These are phyloP conservation scores for Microdochium trichocladiopsis DNA, from an alignment of 2,329 filamentous ascomycete species.

Conservation along the genomic window DNA sequence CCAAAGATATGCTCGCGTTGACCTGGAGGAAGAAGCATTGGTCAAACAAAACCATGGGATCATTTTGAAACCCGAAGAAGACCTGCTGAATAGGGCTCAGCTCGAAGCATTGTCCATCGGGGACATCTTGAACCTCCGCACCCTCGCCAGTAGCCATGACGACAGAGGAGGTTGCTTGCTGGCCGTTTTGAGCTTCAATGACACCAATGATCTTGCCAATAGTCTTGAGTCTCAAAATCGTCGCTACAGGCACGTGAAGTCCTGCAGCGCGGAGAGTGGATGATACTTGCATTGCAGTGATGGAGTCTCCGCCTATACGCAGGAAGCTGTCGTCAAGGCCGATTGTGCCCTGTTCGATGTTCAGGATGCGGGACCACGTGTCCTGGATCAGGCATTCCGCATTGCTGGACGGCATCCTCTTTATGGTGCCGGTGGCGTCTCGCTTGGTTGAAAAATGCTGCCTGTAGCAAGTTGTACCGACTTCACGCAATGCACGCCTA, in stretches of 20 bases:
- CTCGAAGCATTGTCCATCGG: not conserved
- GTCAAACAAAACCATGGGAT: not conserved
- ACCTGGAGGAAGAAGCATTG: not conserved
- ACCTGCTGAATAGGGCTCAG: not conserved
- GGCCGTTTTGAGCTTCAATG: no score
- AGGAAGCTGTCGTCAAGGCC: no score
- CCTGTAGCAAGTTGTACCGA: not conserved
- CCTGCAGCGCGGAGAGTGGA: slow-evolving; percentile 3
- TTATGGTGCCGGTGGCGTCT: not conserved
- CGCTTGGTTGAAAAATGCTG: not conserved
- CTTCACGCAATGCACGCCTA: not conserved
- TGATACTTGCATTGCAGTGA: slow-evolving; percentile 12
- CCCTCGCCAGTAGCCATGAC: not conserved
- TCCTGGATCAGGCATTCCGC: not conserved
- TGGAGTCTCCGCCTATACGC: slow-evolving; percentile 10
- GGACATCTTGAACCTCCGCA: not conserved
- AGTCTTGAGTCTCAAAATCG: not conserved
- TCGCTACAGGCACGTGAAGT: slow-evolving; percentile 2
- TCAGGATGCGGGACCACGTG: slow-evolving; percentile 6
- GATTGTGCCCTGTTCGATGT: slow-evolving; percentile 2
- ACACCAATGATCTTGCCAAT: slow-evolving; percentile 9
- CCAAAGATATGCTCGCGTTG: not conserved
- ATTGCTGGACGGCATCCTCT: not conserved
- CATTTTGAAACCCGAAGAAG: not conserved
- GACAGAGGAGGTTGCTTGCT: not conserved